A percentile compares a stretch with the other conserved stretches of the same genome.
These are phyloP conservation scores for Hyphopichia khmerensis DNA, from an alignment of 1,139 yeast species.

Conservation along the genomic window DNA sequence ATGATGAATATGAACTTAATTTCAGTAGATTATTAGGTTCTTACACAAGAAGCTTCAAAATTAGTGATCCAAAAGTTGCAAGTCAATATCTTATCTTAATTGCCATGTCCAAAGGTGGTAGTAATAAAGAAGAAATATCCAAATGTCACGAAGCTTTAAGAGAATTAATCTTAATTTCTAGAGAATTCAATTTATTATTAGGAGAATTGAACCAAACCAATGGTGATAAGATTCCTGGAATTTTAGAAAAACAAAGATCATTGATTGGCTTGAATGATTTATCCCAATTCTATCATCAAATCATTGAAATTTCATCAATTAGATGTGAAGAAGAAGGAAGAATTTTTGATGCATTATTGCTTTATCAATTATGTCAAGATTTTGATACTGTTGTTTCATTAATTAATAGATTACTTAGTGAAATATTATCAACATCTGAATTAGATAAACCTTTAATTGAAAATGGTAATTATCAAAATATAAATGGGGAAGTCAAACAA, in stretches of 20 bases:
- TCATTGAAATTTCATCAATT: slow-evolving; percentile 81
- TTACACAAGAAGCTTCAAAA: slow-evolving; percentile 78
- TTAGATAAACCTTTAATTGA: slow-evolving; percentile 59
- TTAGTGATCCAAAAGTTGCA: slow-evolving; percentile 86
- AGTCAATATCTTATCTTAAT: slow-evolving; percentile 81
- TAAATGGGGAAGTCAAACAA: slow-evolving; percentile 17
- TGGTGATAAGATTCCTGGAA: slow-evolving; percentile 81
- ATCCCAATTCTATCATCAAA: slow-evolving; percentile 47
- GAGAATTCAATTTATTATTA: slow-evolving; percentile 76
- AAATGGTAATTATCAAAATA: slow-evolving; percentile 34
- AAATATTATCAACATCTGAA: slow-evolving; percentile 71
- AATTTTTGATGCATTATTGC: slow-evolving; percentile 76
- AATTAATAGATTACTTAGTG: slow-evolving; percentile 78
- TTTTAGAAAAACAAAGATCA: slow-evolving; percentile 76
- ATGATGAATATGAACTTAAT: slow-evolving; percentile 48
- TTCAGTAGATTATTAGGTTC: slow-evolving; percentile 64
- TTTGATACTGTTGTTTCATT: slow-evolving; percentile 79
- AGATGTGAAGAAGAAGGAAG: slow-evolving; percentile 93
- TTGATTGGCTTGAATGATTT: slow-evolving; percentile 61
- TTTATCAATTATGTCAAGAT: slow-evolving; percentile 88
- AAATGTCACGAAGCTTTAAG: slow-evolving; percentile 79
- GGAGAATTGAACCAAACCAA: slow-evolving; percentile 73
- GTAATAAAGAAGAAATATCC: slow-evolving; percentile 44
- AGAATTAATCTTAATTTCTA: slow-evolving; percentile 80
- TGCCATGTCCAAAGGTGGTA: slow-evolving; percentile 49